Conservation (phyloP, 441 rosid species). For the Erodium trifolium region DNA sequence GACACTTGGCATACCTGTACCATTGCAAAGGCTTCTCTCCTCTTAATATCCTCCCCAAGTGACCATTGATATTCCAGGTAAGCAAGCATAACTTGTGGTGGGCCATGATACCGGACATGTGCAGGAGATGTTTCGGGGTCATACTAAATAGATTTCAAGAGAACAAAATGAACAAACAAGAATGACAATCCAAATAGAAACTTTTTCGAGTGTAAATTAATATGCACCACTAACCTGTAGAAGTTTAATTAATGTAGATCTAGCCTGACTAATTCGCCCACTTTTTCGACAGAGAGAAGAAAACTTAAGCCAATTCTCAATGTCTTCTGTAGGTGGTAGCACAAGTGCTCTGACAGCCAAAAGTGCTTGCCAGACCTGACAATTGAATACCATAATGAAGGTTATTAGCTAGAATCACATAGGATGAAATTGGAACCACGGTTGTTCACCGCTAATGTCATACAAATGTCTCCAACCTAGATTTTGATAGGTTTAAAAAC, state of each 20-base stretch:
- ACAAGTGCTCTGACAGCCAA: constrained; percentile 93
- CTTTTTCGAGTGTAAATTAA: constrained; percentile 9
- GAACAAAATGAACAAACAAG: constrained; percentile 5
- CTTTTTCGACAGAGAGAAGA: constrained; percentile 86
- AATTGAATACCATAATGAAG: constrained; percentile 11
- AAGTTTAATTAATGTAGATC: constrained; percentile 85
- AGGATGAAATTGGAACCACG: background rate
- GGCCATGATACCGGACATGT: constrained; percentile 62
- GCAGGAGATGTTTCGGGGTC: constrained; percentile 93
- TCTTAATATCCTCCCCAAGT: constrained; percentile 93
- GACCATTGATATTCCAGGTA: constrained; percentile 98
- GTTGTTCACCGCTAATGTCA: background rate
- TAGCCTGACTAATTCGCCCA: constrained; percentile 96
- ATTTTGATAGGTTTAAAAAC: background rate
- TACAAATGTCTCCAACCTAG: background rate
- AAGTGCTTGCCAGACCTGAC: constrained; percentile 91
- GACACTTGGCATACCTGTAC: constrained; percentile 53
- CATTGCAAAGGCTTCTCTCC: constrained; percentile 86
- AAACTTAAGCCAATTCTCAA: constrained; percentile 96
- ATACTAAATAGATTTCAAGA: constrained; percentile 43
- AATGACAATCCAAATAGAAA: constrained; percentile 7
- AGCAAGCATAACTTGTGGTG: constrained; percentile 96
- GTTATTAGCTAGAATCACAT: background rate
- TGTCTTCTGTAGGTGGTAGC: constrained; percentile 89
- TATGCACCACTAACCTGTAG: constrained; percentile 50